These are phyloP conservation scores for Alternaria brassicae DNA, from an alignment of 2,329 filamentous ascomycete genomes.

Conservation along the genomic window DNA sequence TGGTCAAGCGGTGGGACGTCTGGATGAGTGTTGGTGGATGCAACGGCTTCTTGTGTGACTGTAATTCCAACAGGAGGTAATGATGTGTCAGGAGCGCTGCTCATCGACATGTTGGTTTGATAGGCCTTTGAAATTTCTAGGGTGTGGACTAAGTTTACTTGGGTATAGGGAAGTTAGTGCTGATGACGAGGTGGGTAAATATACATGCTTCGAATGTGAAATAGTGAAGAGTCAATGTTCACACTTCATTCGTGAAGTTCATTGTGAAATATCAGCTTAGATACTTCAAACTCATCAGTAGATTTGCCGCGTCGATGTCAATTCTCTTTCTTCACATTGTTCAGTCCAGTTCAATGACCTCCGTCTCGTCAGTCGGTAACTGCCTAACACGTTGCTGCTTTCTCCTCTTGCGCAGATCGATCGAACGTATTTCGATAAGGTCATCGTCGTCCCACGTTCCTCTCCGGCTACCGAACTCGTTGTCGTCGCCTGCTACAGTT, in stretches of 20 bases:
- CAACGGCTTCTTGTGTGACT: not conserved
- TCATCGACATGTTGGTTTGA: not conserved
- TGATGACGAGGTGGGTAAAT: not conserved
- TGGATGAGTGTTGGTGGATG: not conserved
- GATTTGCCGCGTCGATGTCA: not conserved
- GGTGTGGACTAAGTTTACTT: no score
- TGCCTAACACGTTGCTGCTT: slow-evolving; percentile 6
- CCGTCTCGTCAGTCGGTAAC: not conserved
- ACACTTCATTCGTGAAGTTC: not conserved
- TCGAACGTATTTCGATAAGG: slow-evolving; percentile 1
- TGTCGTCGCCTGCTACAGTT: slow-evolving; percentile 4
- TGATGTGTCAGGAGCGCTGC: not conserved
- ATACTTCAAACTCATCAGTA: not conserved
- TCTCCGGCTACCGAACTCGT: not conserved
- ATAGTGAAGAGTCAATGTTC: not conserved
- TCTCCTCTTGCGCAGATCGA: slow-evolving; percentile 3
- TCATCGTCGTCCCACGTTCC: slow-evolving; percentile 1
- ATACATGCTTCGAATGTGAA: no score
- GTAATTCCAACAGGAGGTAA: not conserved
- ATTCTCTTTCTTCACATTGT: not conserved
- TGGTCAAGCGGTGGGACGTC: not conserved
- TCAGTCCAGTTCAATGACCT: slow-evolving; percentile 12
- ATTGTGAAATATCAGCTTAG: not conserved
- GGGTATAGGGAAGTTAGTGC: not conserved
- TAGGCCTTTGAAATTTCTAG: not conserved